Evolutionary conservation across 2,329 filamentous ascomycete genomes (phyloP).

Genomic region (Gaeumannomyces sp.): DNA sequence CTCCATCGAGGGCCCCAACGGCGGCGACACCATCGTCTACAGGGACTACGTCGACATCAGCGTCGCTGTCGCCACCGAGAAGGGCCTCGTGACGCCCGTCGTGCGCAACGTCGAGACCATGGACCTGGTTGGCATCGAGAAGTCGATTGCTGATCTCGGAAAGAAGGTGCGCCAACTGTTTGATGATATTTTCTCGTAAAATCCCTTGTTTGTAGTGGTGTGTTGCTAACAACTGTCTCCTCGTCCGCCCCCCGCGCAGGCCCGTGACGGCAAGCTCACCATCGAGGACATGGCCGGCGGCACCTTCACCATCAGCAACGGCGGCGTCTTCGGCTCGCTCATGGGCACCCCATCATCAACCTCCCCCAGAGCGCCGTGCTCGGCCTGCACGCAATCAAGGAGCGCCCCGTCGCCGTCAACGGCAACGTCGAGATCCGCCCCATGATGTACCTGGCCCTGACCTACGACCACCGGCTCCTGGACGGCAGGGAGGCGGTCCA

Average conservation of each 20-base stretch:
- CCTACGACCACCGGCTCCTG: conserved; percentile 92
- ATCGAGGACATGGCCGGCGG: conserved; percentile 99
- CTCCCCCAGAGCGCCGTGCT: conserved; percentile 87
- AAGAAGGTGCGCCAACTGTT: conserved; percentile 63
- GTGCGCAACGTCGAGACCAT: conserved; percentile 87
- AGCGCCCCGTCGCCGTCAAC: conserved; percentile 81
- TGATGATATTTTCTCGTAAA: no score
- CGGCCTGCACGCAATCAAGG: conserved; percentile 94
- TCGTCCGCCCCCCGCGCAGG: conserved; percentile 52
- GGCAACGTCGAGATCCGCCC: conserved; percentile 93
- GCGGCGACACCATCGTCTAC: conserved; percentile 97
- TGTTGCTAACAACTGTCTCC: conserved; percentile 15
- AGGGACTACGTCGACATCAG: conserved; percentile 97
- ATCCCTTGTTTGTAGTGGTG: no score
- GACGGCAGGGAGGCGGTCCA: conserved; percentile 94
- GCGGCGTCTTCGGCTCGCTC: conserved; percentile 92
- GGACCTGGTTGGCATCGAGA: conserved; percentile 85
- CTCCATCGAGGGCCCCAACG: conserved; percentile 90
- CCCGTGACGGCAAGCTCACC: conserved; percentile 90
- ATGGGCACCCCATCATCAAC: conserved; percentile 99
- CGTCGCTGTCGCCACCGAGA: conserved; percentile 94
- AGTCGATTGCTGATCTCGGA: conserved; percentile 86
- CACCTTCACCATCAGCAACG: conserved; percentile 96
- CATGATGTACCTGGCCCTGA: conserved; percentile 99
- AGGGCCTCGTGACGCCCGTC: conserved; percentile 93